Percentiles rank a stretch among this genome's conserved stretches.
Conservation (phyloP, 345 rosid species). For the Populus deltoides region DNA sequence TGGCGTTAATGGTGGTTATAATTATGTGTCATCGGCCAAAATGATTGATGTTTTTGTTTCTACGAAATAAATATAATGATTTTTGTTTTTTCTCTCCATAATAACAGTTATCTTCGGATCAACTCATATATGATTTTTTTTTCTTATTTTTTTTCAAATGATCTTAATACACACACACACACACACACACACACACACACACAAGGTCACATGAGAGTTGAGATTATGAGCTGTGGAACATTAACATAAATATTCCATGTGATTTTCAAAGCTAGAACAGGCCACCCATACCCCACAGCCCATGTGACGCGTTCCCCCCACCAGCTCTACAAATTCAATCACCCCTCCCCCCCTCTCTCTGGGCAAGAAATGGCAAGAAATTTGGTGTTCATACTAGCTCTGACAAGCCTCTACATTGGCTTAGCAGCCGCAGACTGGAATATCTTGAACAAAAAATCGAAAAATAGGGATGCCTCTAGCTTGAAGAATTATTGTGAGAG, state of each 20-base stretch:
- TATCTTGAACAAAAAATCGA: constrained; percentile 42
- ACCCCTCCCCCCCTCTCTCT: background rate
- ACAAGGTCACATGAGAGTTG: background rate
- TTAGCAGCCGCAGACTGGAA: constrained; percentile 54
- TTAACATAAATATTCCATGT: background rate
- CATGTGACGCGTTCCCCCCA: constrained; percentile 10
- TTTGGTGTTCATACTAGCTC: constrained; percentile 21
- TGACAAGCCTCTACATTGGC: constrained; percentile 36
- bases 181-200: no score
- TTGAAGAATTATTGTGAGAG: constrained; percentile 62
- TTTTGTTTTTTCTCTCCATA: no score
- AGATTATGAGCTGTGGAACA: constrained; percentile 25
- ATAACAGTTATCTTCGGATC: no score
- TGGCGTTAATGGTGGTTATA: background rate
- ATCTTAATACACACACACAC: no score
- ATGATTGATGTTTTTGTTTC: no score
- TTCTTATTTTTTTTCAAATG: no score
- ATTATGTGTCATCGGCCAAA: no score
- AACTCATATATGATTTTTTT: no score
- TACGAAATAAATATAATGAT: no score
- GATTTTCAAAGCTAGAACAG: constrained; percentile 6
- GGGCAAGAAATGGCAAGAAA: constrained; percentile 36
- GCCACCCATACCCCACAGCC: constrained; percentile 15
- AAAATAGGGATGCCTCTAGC: constrained; percentile 9
- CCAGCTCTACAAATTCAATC: background rate